Percentiles rank a stretch among this genome's conserved stretches.
These are phyloP conservation scores for Lactarius indigo DNA, from an alignment of 768 basidiomycete genomes.

Conservation along the genomic window DNA sequence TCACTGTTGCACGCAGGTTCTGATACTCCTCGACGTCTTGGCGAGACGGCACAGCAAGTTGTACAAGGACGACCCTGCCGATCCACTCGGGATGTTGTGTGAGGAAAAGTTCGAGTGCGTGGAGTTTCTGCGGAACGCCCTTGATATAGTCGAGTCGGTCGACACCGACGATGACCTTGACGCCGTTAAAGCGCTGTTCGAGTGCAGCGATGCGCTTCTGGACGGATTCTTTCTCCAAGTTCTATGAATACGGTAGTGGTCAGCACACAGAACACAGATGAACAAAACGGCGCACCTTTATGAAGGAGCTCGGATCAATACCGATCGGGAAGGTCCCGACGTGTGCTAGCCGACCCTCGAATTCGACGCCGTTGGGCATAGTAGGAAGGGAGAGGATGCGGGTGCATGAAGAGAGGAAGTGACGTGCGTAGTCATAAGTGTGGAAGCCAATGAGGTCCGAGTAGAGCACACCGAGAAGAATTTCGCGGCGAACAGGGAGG, in stretches of 20 bases:
- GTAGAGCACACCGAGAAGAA: slow-evolving; percentile 92
- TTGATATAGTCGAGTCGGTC: slow-evolving; percentile 99
- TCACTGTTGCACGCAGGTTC: slow-evolving; percentile 91
- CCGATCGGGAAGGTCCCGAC: slow-evolving; percentile 99
- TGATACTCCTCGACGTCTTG: slow-evolving; percentile 99
- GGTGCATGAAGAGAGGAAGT: slow-evolving; percentile 98
- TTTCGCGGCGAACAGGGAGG: slow-evolving; percentile 94
- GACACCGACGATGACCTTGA: slow-evolving; percentile 97
- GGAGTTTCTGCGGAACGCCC: slow-evolving; percentile 97
- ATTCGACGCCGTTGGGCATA: slow-evolving; percentile 97
- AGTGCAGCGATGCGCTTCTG: slow-evolving; percentile 74
- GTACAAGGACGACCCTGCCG: slow-evolving; percentile 95
- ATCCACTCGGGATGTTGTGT: slow-evolving; percentile 99
- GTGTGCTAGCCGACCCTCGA: slow-evolving; percentile 90
- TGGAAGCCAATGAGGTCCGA: slow-evolving; percentile 99
- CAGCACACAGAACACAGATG: slow-evolving; percentile 7
- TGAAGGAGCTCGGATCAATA: slow-evolving; percentile 92
- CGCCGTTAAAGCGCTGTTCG: slow-evolving; percentile 86
- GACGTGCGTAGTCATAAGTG: slow-evolving; percentile 99
- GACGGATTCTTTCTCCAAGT: slow-evolving; percentile 77
- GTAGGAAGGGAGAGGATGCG: slow-evolving; percentile 93
- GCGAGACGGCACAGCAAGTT: slow-evolving; percentile 94
- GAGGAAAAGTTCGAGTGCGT: slow-evolving; percentile 94
- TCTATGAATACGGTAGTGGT: slow-evolving; percentile 40
- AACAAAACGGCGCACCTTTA: slow-evolving; percentile 49